Base-by-base conservation (phyloP, 345 rosid species). In the Brassica carinata region DNA sequence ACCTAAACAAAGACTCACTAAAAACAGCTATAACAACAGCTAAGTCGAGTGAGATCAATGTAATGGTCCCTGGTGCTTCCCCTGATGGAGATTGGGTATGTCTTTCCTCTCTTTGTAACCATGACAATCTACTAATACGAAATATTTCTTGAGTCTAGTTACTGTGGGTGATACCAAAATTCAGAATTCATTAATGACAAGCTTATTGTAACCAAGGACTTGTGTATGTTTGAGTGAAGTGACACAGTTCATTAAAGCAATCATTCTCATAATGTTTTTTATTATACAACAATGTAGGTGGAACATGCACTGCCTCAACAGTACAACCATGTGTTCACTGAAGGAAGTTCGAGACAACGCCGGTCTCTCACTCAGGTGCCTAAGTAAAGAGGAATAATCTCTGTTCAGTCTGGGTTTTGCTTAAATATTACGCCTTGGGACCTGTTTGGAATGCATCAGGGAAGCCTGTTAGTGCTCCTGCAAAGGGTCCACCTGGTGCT, bases 301-400 rank as follows among this genome's bases (percentile, higher is more conserved):
- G 99, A 96, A 85, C 97, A 93, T 85, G 84, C 93, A 69, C 75
- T 96, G 85, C 98, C 99, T 29, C 97, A 91, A 80, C 99, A 96
- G 76, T 93, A 77, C 77, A 80, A 85, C 77, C 93, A 96, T 81
- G 33, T 40, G 78, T 90, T 85, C 40, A 85, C 86, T 69, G 89
- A 90, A 76, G 94, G 45, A 90, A 83, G 76, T 88, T 96, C 8
- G 89, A 87, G 83, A 96, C 98, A 19, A 87, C 88, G 64, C 97
- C 99, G 7, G 93, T 96, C 74, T 90, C 99, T 9, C 99, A 96
- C 84, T 96, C 99, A 63, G 99, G 98, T 63, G 99, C 92, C 66
- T 96, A 86, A 89, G 51, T 64, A 86, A 82, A 89, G 53, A 48
- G 5, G 40, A 57, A 18, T 5, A 57, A 18, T 5, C 26, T 43